Percentiles rank a stretch among this genome's conserved stretches.
phyloP scores from a whole-genome alignment of 805 yeast genomes.

The Diddensiella santjacobensis region DNA sequence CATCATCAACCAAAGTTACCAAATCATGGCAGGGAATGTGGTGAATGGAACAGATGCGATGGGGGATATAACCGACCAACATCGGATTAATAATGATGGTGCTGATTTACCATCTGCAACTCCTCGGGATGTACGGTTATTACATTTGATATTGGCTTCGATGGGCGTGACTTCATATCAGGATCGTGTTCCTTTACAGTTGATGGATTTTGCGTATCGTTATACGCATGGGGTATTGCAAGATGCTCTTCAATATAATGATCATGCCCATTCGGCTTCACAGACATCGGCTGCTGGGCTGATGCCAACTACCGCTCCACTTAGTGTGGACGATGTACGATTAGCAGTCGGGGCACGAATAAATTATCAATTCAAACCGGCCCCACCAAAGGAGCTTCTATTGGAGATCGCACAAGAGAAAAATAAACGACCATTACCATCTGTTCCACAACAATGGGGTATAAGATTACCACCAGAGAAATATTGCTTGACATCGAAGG shows the following conservation, averaged over 20 bases:
- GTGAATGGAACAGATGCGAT: background rate
- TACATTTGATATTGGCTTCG: slow-evolving; percentile 88
- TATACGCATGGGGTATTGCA: slow-evolving; percentile 83
- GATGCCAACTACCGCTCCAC: slow-evolving; percentile 38
- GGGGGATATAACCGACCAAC: background rate
- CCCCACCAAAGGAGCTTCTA: slow-evolving; percentile 87
- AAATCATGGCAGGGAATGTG: background rate
- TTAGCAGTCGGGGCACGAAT: slow-evolving; percentile 91
- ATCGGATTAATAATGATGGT: background rate
- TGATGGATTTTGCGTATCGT: slow-evolving; percentile 92
- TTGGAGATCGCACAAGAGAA: slow-evolving; percentile 90
- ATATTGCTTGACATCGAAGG: slow-evolving; percentile 83
- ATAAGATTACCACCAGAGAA: slow-evolving; percentile 95
- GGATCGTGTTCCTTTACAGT: slow-evolving; percentile 91
- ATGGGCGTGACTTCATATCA: slow-evolving; percentile 90
- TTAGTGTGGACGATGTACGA: slow-evolving; percentile 86
- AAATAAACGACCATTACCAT: slow-evolving; percentile 84
- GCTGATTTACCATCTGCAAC: slow-evolving; percentile 26
- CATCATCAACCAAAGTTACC: no score
- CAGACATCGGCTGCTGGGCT: slow-evolving; percentile 38
- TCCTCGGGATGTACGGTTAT: slow-evolving; percentile 88
- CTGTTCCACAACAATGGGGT: slow-evolving; percentile 88
- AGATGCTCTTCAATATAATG: slow-evolving; percentile 86
- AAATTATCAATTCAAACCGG: slow-evolving; percentile 94
- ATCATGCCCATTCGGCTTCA: slow-evolving; percentile 48